Evolutionary conservation across 495 filamentous ascomycete genomes (phyloP).

Genomic region (Massariosphaeria phaeospora): DNA sequence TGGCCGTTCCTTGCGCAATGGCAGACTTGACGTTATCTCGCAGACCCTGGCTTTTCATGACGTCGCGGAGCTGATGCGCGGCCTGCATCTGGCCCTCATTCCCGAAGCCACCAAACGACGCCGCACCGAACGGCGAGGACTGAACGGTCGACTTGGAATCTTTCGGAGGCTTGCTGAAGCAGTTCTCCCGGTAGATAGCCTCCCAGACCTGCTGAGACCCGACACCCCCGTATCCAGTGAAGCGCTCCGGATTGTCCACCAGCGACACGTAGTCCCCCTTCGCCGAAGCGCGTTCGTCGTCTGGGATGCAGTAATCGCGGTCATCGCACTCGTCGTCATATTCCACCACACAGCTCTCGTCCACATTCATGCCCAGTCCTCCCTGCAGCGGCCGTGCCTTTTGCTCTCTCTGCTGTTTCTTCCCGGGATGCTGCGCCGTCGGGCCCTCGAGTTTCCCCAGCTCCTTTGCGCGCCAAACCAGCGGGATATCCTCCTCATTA

Average conservation of each 20-base stretch:
- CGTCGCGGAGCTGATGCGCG: conserved; percentile 74
- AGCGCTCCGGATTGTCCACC: conserved; percentile 88
- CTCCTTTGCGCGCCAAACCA: conserved; percentile 86
- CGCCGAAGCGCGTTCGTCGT: conserved; percentile 77
- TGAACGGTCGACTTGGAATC: conserved; percentile 43
- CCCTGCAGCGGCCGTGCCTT: conserved; percentile 71
- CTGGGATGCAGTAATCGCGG: conserved; percentile 92
- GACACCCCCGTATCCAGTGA: conserved; percentile 84
- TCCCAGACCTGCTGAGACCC: conserved; percentile 88
- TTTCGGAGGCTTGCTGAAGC: conserved; percentile 63
- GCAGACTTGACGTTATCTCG: conserved; percentile 62
- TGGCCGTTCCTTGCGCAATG: conserved; percentile 35
- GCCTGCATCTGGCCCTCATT: conserved; percentile 50
- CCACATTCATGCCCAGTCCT: conserved; percentile 75
- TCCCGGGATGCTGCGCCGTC: conserved; percentile 79
- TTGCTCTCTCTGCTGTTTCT: conserved; percentile 60
- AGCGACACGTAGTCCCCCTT: conserved; percentile 97
- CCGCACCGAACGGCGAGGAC: conserved; percentile 45
- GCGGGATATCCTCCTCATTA: conserved; percentile 87
- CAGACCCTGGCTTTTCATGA: conserved; percentile 68
- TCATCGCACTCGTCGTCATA: conserved; percentile 98
- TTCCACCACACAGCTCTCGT: conserved; percentile 93
- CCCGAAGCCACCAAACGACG: conserved; percentile 31
- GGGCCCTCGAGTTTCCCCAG: conserved; percentile 90
- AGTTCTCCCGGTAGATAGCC: conserved; percentile 95